Percentiles rank a stretch among this genome's conserved stretches.
phyloP scores from a whole-genome alignment of 164 flowering plant species.

The Warburgia ugandensis region DNA sequence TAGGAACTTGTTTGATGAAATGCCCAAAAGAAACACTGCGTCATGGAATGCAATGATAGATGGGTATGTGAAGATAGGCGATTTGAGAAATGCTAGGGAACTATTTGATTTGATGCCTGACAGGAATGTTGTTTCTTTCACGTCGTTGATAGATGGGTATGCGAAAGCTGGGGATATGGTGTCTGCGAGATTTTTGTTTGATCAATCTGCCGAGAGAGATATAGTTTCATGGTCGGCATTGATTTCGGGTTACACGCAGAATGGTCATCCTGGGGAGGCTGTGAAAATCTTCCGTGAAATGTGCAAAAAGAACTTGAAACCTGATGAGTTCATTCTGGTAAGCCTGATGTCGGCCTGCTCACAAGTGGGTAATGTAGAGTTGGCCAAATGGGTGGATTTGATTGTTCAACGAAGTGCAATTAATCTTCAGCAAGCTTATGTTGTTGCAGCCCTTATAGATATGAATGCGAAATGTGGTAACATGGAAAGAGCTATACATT shows the following conservation, averaged over 20 bases:
- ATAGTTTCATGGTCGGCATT: slow-evolving; percentile 13
- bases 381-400: slow-evolving; percentile 15
- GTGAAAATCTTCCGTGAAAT: slow-evolving; percentile 9
- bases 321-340: slow-evolving; percentile 12
- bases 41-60: slow-evolving; percentile 13
- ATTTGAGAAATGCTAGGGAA: slow-evolving; percentile 6
- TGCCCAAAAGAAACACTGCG: slow-evolving; percentile 12
- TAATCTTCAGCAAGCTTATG: slow-evolving; percentile 5
- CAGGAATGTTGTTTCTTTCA: slow-evolving; percentile 8
- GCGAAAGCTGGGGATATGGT: slow-evolving; percentile 14
- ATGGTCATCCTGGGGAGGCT: slow-evolving; percentile 16
- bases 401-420: not conserved
- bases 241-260: slow-evolving; percentile 16
- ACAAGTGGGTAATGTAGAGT: slow-evolving; percentile 9
- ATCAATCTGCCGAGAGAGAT: slow-evolving; percentile 8
- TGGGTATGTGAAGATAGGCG: slow-evolving; percentile 11
- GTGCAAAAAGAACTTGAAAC: slow-evolving; percentile 4
- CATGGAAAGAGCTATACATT: slow-evolving; percentile 13
- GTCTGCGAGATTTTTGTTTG: slow-evolving; percentile 15
- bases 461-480: slow-evolving; percentile 20
- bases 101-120: slow-evolving; percentile 16
- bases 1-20: slow-evolving; percentile 9
- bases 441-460: slow-evolving; percentile 10
- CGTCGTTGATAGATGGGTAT: slow-evolving; percentile 16
- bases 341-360: slow-evolving; percentile 19